These are phyloP conservation scores for Citrus cavaleriei DNA, from an alignment of 345 rosid genomes.

Conservation along the genomic window DNA sequence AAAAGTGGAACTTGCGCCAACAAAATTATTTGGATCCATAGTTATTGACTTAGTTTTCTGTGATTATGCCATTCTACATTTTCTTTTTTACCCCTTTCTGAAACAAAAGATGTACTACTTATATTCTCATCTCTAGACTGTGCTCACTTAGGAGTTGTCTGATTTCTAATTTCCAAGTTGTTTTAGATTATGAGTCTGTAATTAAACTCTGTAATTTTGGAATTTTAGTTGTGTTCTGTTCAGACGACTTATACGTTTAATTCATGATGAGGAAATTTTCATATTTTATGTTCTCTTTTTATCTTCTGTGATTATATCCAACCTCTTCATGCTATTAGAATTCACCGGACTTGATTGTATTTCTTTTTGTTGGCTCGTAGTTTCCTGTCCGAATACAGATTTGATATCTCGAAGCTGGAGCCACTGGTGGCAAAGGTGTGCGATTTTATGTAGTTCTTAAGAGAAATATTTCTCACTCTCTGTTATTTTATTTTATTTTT, in stretches of 20 bases:
- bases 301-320: no score
- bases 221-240: not conserved
- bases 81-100: not conserved
- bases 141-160: not conserved
- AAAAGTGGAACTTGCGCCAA: not conserved
- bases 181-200: not conserved
- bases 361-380: conserved; percentile 35
- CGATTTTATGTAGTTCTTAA: not conserved
- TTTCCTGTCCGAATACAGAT: conserved; percentile 77
- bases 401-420: conserved; percentile 84
- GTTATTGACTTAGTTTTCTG: not conserved
- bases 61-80: not conserved
- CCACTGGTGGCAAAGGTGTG: conserved; percentile 97
- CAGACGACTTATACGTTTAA: not conserved
- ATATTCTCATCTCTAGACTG: not conserved
- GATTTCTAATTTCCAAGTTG: not conserved
- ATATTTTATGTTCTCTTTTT: no score
- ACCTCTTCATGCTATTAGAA: no score
- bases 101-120: not conserved
- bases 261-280: not conserved
- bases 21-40: not conserved
- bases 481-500: no score
- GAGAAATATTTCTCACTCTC: not conserved
- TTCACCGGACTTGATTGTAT: not conserved
- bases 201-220: not conserved